These are phyloP conservation scores for Grigorovia transvaalensis DNA, from an alignment of 805 yeast genomes.

Conservation along the genomic window DNA sequence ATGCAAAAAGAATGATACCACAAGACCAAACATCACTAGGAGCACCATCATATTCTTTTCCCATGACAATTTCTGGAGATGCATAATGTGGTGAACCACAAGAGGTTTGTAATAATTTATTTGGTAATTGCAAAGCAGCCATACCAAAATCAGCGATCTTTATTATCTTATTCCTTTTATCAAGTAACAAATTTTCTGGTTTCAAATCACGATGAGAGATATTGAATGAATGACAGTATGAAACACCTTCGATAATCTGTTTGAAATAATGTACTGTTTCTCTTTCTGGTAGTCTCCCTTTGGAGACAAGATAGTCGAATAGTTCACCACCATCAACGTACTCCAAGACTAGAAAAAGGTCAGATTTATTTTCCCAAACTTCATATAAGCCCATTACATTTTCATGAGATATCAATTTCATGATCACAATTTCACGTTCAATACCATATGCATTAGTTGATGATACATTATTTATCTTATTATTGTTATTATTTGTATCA, in stretches of 20 bases:
- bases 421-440: slow-evolving; percentile 92
- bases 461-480: slow-evolving; percentile 6
- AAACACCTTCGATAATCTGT: slow-evolving; percentile 69
- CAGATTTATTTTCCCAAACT: slow-evolving; percentile 96
- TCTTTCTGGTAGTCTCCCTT: slow-evolving; percentile 60
- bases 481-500: slow-evolving; percentile 8
- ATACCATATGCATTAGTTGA: slow-evolving; percentile 68
- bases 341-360: slow-evolving; percentile 67
- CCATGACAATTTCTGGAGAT: slow-evolving; percentile 77
- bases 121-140: slow-evolving; percentile 75
- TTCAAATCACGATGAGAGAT: slow-evolving; percentile 76
- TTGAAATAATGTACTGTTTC: slow-evolving; percentile 69
- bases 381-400: slow-evolving; percentile 89
- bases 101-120: slow-evolving; percentile 61
- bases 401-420: slow-evolving; percentile 90
- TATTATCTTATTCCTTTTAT: slow-evolving; percentile 49
- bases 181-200: slow-evolving; percentile 68
- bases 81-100: slow-evolving; percentile 89
- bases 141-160: slow-evolving; percentile 82
- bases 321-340: slow-evolving; percentile 86
- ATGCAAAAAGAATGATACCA: slow-evolving; percentile 72
- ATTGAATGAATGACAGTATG: slow-evolving; percentile 71
- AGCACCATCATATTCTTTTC: slow-evolving; percentile 69
- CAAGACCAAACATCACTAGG: slow-evolving; percentile 87
- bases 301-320: slow-evolving; percentile 58